These are phyloP conservation scores for Lycium ferocissimum DNA, from an alignment of 257 asterid species.

Conservation along the genomic window DNA sequence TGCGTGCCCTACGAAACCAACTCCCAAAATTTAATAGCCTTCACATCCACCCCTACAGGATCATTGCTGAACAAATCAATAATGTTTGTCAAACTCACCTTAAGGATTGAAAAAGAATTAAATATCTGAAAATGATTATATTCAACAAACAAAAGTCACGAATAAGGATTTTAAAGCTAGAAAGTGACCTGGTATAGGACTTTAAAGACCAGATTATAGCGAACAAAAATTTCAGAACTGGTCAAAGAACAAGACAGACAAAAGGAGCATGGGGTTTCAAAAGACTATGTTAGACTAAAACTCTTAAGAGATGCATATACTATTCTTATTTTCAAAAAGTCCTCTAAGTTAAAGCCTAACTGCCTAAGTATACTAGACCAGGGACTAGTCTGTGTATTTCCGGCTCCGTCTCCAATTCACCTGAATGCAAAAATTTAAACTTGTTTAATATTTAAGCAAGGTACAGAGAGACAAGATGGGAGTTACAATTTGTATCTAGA, in stretches of 20 bases:
- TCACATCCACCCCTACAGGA: slow-evolving; percentile 50
- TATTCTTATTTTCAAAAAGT: background rate
- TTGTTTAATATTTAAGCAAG: slow-evolving; percentile 9
- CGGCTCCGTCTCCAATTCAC: background rate
- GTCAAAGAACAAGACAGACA: background rate
- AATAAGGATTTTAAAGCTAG: slow-evolving; percentile 21
- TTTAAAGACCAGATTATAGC: background rate
- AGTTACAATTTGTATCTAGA: background rate
- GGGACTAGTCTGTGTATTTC: background rate
- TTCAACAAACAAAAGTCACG: slow-evolving; percentile 21
- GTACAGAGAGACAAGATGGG: background rate
- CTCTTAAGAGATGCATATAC: background rate
- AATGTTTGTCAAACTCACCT: slow-evolving; percentile 41
- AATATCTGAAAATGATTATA: slow-evolving; percentile 32
- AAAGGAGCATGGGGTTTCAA: background rate
- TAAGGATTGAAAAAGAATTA: slow-evolving; percentile 44
- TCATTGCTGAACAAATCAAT: slow-evolving; percentile 42
- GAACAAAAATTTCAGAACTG: background rate
- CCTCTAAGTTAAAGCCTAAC: background rate
- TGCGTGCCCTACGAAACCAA: slow-evolving; percentile 49
- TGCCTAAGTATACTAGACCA: background rate
- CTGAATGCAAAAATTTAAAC: background rate
- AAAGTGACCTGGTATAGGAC: slow-evolving; percentile 1
- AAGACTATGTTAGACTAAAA: background rate
- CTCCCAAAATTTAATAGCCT: slow-evolving; percentile 52